Evolutionary conservation across 2,329 filamentous ascomycete species (phyloP).

Genomic region (Cladosporium sphaerospermum): DNA sequence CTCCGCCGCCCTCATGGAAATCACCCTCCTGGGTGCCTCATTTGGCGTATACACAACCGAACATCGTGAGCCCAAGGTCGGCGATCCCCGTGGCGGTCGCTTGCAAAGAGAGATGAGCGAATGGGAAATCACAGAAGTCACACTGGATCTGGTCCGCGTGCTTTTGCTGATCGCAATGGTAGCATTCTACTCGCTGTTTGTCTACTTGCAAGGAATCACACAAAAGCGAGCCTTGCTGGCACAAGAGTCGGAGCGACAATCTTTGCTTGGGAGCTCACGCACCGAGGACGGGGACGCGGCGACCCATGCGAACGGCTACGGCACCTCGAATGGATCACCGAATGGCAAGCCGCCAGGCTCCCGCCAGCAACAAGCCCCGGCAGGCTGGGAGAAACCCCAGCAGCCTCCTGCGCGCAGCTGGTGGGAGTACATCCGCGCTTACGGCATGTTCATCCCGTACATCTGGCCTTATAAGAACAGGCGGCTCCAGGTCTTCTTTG

Average conservation of each 20-base stretch:
- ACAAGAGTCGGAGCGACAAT: slow-evolving; percentile 38
- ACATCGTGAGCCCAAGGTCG: slow-evolving; percentile 57
- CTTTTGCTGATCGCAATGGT: slow-evolving; percentile 56
- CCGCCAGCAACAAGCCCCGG: slow-evolving; percentile 47
- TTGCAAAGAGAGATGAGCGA: slow-evolving; percentile 38
- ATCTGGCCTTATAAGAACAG: slow-evolving; percentile 84
- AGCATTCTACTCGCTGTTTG: slow-evolving; percentile 54
- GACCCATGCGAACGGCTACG: slow-evolving; percentile 43
- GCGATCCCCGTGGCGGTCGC: slow-evolving; percentile 35
- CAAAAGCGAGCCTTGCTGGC: background rate
- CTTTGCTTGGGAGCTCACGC: slow-evolving; percentile 51
- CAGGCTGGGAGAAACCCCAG: slow-evolving; percentile 82
- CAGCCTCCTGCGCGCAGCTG: slow-evolving; percentile 82
- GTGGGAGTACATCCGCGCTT: slow-evolving; percentile 93
- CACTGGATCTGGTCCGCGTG: slow-evolving; percentile 62
- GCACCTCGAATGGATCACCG: slow-evolving; percentile 42
- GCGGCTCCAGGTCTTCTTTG: slow-evolving; percentile 68
- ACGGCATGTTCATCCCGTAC: slow-evolving; percentile 91
- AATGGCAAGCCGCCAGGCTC: slow-evolving; percentile 42
- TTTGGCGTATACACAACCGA: slow-evolving; percentile 61
- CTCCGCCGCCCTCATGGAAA: slow-evolving; percentile 65
- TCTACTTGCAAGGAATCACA: slow-evolving; percentile 33
- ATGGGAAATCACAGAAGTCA: slow-evolving; percentile 62
- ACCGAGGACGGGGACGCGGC: slow-evolving; percentile 32
- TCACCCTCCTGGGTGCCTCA: slow-evolving; percentile 63